Conservation (phyloP, 208 protist species). For the Trypanosoma cruzi region DNA sequence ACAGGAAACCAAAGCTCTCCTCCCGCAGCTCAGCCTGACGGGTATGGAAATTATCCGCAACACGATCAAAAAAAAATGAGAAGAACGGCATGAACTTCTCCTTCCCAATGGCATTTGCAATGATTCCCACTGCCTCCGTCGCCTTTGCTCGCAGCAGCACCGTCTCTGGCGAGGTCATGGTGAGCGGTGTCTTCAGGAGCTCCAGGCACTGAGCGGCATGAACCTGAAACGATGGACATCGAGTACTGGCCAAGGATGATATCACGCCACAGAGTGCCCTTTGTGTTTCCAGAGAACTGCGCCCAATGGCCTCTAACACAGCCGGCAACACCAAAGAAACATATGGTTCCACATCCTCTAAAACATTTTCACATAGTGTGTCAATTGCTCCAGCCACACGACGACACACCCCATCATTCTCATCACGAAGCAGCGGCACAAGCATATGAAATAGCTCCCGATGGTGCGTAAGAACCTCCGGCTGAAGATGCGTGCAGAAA, state of each 20-base stretch:
- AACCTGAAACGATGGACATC: constrained; percentile 51
- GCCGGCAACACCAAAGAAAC: constrained; percentile 56
- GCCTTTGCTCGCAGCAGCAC: constrained; percentile 75
- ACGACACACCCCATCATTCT: constrained; percentile 63
- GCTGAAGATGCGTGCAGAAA: constrained; percentile 79
- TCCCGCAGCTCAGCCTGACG: constrained; percentile 67
- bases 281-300: constrained; percentile 67
- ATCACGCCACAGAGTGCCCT: constrained; percentile 71
- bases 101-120: constrained; percentile 72
- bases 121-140: constrained; percentile 80
- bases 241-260: constrained; percentile 72
- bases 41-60: constrained; percentile 60
- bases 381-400: constrained; percentile 76
- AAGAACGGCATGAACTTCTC: constrained; percentile 72
- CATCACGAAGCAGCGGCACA: constrained; percentile 64
- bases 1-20: constrained; percentile 84
- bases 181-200: constrained; percentile 70
- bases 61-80: constrained; percentile 64
- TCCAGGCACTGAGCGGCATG: constrained; percentile 60
- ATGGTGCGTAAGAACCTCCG: constrained; percentile 83
- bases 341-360: constrained; percentile 81
- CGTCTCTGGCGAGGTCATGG: constrained; percentile 48
- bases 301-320: constrained; percentile 56
- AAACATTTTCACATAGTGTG: constrained; percentile 79
- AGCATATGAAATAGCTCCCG: constrained; percentile 68